Percentiles rank a stretch among this genome's conserved stretches.
phyloP scores from a whole-genome alignment of 139 green algal species.

The Protoeuglena noctilucae region DNA sequence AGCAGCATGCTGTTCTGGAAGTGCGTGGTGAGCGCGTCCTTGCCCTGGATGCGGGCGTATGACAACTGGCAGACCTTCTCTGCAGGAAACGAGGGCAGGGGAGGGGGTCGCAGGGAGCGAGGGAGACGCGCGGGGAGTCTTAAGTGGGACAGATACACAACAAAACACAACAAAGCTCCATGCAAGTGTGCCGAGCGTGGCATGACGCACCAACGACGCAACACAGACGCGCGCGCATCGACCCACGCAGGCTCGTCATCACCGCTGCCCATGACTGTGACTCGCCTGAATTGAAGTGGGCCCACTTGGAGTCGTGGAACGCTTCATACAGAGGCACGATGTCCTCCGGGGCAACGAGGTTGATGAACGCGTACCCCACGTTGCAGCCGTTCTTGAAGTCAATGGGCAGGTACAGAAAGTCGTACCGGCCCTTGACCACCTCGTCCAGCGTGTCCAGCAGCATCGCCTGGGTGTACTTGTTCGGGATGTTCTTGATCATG shows the following conservation, averaged over 20 bases:
- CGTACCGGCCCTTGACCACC: constrained; percentile 65
- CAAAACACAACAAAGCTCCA: background rate
- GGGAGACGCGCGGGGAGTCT: background rate
- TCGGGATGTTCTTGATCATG: constrained; percentile 99
- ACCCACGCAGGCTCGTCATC: too few species aligned
- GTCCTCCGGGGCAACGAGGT: constrained; percentile 61
- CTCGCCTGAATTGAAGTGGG: constrained; percentile 98
- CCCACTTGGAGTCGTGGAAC: constrained; percentile 87
- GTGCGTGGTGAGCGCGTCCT: constrained; percentile 71
- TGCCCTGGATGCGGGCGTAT: constrained; percentile 88
- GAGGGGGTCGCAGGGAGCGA: background rate
- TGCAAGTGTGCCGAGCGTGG: background rate
- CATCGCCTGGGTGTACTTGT: constrained; percentile 99
- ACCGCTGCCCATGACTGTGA: too few species aligned
- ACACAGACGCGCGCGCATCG: background rate
- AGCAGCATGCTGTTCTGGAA: constrained; percentile 86
- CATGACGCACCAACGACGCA: too few species aligned
- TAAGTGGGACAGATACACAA: background rate
- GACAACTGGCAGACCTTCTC: constrained; percentile 85
- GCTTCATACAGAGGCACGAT: constrained; percentile 69
- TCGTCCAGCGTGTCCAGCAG: constrained; percentile 71
- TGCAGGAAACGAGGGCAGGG: background rate
- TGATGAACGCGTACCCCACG: constrained; percentile 98
- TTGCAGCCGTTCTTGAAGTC: constrained; percentile 99
- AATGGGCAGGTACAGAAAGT: constrained; percentile 85